These are phyloP conservation scores for Yamadazyma ubonensis DNA, from an alignment of 805 yeast genomes.

Conservation along the genomic window DNA sequence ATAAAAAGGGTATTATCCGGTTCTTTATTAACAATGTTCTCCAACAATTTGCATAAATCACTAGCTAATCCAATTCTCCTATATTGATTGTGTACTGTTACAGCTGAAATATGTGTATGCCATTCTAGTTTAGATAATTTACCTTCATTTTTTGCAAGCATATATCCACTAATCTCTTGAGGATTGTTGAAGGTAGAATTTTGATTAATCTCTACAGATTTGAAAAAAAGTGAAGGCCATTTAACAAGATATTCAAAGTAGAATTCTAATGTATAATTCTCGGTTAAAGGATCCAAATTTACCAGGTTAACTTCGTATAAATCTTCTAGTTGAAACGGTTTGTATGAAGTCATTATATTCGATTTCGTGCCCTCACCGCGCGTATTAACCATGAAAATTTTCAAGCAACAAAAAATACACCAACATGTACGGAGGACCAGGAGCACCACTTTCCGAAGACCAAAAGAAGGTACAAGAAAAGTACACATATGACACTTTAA, in stretches of 20 bases:
- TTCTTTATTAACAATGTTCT: conserved; percentile 62
- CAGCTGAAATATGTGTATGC: conserved; percentile 97
- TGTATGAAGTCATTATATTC: conserved; percentile 72
- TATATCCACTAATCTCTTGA: conserved; percentile 56
- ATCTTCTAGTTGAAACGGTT: conserved; percentile 87
- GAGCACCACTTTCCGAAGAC: conserved; percentile 51
- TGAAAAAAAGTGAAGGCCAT: conserved; percentile 91
- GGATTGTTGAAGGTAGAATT: not conserved
- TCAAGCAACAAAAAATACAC: conserved; percentile 8
- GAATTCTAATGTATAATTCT: conserved; percentile 81
- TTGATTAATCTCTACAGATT: conserved; percentile 49
- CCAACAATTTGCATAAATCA: conserved; percentile 69
- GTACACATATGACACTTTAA: conserved; percentile 57
- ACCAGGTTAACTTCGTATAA: conserved; percentile 69
- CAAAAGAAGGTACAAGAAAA: conserved; percentile 66
- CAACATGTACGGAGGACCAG: conserved; percentile 51
- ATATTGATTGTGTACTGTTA: conserved; percentile 79
- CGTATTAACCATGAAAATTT: conserved; percentile 11
- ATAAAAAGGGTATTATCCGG: conserved; percentile 82
- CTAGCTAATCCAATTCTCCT: conserved; percentile 86
- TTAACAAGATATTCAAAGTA: conserved; percentile 77
- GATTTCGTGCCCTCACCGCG: conserved; percentile 4
- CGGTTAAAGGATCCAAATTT: conserved; percentile 87
- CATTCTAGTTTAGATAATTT: conserved; percentile 62
- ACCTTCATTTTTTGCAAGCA: conserved; percentile 98